Evolutionary conservation across 73 alveolate species (phyloP), one percentile per base, ranked within the genome.

Genomic region (Blepharisma stoltei): DNA sequence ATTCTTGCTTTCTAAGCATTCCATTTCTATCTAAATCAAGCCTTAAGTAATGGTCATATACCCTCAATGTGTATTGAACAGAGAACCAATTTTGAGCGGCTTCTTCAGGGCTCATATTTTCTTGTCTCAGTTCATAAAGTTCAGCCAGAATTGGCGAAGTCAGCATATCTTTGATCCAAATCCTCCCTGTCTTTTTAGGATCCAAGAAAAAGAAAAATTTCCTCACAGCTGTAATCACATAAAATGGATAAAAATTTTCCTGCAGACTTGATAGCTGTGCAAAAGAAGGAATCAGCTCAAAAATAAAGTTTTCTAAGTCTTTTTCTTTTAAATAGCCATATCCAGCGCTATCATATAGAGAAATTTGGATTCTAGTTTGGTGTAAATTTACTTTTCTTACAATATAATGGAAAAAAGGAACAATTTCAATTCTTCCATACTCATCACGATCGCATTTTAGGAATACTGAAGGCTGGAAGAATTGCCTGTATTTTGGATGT

Each of bases 151-250:
- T 93, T 8, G 97, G 96, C 9, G 97, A 89, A 53, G 97, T 93
- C 9, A 93, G 92, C 96, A 93, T 91, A 80, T 95, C 99, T 54
- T 95, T 95, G 21, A 95, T 94, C 37, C 88, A 78, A 46, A 96
- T 95, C 55, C 94, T 92, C 18, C 99, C 99, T 38, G 99, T 96
- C 6, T 85, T 71, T 78, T 82, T 82, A 43, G 89, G 87, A 41
- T 82, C 89, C 87, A 96, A 79, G 86, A 93, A 96, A 90, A 96
- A 96, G 86, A 96, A 96, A 90, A 96, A 96, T 78, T 96, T 96
- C 67, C 99, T 87, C 55, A 94, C 98, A 6, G 99, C 99, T 18
- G 98, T 93, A 85, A 95, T 92, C 48, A 95, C 99, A 78, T 95
- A 95, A 88, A 90, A 95, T 46, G 99, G 99, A 71, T 88, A 95